These are phyloP conservation scores for Cercospora sp. DNA, from an alignment of 2,329 filamentous ascomycete genomes.

Conservation along the genomic window DNA sequence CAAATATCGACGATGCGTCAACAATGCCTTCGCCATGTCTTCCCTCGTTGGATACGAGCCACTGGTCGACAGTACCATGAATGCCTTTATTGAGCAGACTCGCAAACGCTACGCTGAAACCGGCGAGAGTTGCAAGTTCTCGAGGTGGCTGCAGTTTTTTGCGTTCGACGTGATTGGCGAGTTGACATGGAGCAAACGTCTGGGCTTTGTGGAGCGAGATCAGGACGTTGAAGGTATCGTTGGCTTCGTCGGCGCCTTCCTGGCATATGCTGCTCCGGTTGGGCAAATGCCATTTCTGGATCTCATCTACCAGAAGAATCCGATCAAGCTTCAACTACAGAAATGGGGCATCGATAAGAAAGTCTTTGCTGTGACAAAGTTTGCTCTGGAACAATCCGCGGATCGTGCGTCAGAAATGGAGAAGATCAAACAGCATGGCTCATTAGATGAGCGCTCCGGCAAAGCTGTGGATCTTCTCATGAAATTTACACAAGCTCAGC, in stretches of 20 bases:
- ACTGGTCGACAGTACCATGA: conserved; percentile 72
- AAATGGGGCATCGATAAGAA: conserved; percentile 66
- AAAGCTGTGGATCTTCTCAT: conserved; percentile 62
- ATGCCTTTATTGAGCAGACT: conserved; percentile 63
- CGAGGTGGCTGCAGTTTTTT: conserved; percentile 74
- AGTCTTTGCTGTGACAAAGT: conserved; percentile 71
- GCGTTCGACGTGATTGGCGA: conserved; percentile 81
- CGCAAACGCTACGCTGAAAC: conserved; percentile 45
- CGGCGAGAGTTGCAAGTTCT: conserved; percentile 60
- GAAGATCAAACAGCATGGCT: conserved; percentile 48
- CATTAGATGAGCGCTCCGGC: conserved; percentile 38
- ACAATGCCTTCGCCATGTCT: conserved; percentile 75
- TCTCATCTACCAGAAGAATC: conserved; percentile 70
- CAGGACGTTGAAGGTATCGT: conserved; percentile 76
- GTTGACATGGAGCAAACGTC: conserved; percentile 71
- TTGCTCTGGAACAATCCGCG: conserved; percentile 66
- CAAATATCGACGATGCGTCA: conserved; percentile 72
- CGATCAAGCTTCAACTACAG: conserved; percentile 66
- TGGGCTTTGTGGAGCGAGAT: conserved; percentile 74
- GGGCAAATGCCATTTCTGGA: conserved; percentile 76
- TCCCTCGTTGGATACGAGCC: conserved; percentile 76
- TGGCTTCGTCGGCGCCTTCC: conserved; percentile 61
- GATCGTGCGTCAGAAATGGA: conserved; percentile 60
- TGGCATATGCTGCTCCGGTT: conserved; percentile 70
- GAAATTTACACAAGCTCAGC: conserved; percentile 69